phyloP scores from a whole-genome alignment of 176 grass and related monocot genomes.

The Triticum turgidum region DNA sequence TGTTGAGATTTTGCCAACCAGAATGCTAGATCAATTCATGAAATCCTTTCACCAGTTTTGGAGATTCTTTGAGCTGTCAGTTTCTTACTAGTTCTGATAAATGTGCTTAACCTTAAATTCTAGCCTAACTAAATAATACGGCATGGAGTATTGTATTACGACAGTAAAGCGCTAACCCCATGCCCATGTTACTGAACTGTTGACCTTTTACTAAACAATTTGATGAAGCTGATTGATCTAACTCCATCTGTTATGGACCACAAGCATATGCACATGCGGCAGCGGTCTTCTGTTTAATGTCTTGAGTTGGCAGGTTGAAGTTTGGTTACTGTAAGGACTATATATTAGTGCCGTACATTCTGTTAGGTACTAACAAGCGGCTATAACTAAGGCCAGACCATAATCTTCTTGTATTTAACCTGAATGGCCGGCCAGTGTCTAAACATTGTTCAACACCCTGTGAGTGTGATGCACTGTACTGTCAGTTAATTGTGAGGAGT shows the following conservation, averaged over 20 bases:
- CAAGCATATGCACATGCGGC: constrained; percentile 2
- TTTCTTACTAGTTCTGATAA: not conserved
- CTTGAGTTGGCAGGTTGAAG: constrained; percentile 3
- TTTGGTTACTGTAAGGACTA: constrained; percentile 12
- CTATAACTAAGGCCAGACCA: not conserved
- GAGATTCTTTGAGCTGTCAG: not conserved
- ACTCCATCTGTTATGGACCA: constrained; percentile 15
- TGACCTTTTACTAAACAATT: constrained; percentile 18
- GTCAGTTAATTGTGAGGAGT: constrained; percentile 19
- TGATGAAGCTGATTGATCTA: constrained; percentile 4
- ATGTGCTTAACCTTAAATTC: not conserved
- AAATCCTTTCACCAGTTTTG: not conserved
- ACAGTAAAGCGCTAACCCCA: not conserved
- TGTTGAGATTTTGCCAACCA: not conserved
- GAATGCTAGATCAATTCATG: constrained; percentile 19
- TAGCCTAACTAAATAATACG: not conserved
- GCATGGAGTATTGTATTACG: not conserved
- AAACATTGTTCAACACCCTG: not conserved
- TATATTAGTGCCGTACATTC: constrained; percentile 10
- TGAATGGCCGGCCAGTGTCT: not conserved
- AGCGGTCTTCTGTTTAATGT: constrained; percentile 11
- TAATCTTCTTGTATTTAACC: constrained; percentile 3
- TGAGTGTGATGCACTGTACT: not conserved
- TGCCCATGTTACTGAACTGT: not conserved
- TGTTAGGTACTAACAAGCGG: constrained; percentile 27